Base-by-base conservation (phyloP, 305 asterid genomes). In the Plantago rigida region DNA sequence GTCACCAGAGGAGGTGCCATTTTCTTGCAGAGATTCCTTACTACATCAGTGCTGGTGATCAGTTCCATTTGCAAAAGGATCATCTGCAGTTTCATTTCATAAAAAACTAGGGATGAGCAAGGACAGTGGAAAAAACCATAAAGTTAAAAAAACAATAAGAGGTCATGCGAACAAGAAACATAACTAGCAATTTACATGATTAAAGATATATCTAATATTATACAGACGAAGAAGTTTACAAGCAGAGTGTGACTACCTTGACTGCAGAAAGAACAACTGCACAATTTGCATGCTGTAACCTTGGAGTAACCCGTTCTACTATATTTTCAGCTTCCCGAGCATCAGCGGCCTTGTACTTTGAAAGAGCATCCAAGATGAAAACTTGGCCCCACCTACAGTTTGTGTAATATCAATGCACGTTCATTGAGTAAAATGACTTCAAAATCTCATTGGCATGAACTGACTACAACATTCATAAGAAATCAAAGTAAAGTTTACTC, bases 1-100 rank as follows among this genome's bases (percentile, higher is more conserved):
- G 99, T 93, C 71, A 93, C 99, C 66, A 93, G 96, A 53, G 99
- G 97, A 59, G 99, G 97, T 64, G 96, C 99, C 99, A 93, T 89
- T 80, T 93, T 93, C 84, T 93, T 93, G 83, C 99, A 93, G 60
- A 93, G 99, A 74, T 93, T 87, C 60, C 97, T 87, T 69, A 93
- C 95, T 26, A 93, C 96, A 77, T 93, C 99, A 24, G 99, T 85
- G 87, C 99, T 89, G 64, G 92, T 85, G 68, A 93, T 89, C 71
- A 89, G 82, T 77, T 93, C 99, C 99, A 93, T 93, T 85, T 93
- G 99, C 73, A 87, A 79, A 76, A 93, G 99, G 77, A 93, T 93
- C 99, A 93, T 89, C 99, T 93, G 89, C 71, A 73, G 56, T 68
- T 66, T 31, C 62, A 74, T 68, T 54, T 58, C 67, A 52, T 24